Evolutionary conservation across 345 rosid species (phyloP).

Genomic region (Isatis tinctoria): DNA sequence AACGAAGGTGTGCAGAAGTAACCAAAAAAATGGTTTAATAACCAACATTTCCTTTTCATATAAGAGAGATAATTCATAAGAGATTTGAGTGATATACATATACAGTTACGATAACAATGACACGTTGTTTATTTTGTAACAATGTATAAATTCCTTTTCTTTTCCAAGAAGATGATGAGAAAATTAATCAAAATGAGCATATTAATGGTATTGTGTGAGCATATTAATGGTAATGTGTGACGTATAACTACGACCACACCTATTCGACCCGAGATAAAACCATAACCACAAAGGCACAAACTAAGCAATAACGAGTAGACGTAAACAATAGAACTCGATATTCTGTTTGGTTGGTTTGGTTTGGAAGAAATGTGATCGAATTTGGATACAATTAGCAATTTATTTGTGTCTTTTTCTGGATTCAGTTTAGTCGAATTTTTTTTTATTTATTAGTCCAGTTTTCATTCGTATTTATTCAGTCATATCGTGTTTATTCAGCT

Average conservation of each 20-base stretch:
- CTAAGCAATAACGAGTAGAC: background rate
- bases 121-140: background rate
- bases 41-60: background rate
- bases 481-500: background rate
- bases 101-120: background rate
- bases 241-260: background rate
- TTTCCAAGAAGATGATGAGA: constrained; percentile 1
- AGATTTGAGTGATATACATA: background rate
- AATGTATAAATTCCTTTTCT: background rate
- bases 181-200: background rate
- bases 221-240: background rate
- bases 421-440: background rate
- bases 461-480: background rate
- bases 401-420: no score
- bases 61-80: background rate
- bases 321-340: background rate
- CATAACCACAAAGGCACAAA: background rate
- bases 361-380: background rate
- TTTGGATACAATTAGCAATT: background rate
- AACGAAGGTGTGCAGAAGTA: background rate
- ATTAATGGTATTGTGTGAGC: background rate
- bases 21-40: background rate
- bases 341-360: background rate
- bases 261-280: background rate
- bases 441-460: background rate